Conservation (phyloP, 768 basidiomycete species). For the Solioccasus polychromus region DNA sequence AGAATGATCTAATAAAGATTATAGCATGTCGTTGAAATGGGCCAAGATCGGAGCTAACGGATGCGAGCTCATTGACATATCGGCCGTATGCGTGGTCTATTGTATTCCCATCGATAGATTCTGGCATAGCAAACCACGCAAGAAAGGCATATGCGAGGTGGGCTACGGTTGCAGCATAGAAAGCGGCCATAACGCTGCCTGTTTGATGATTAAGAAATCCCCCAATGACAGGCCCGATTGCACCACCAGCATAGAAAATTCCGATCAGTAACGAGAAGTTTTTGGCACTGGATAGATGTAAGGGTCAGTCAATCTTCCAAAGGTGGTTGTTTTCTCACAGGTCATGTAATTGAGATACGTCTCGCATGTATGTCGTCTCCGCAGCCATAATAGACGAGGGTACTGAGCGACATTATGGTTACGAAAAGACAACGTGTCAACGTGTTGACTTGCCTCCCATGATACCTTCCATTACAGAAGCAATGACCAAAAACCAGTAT, state of each 20-base stretch:
- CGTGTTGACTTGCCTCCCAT: background rate
- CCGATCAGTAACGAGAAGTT: constrained; percentile 2
- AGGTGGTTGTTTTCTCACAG: too few relatives aligned
- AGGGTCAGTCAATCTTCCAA: background rate
- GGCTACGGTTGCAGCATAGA: background rate
- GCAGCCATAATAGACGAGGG: background rate
- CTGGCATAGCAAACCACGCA: background rate
- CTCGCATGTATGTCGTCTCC: constrained; percentile 2
- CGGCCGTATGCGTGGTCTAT: too few relatives aligned
- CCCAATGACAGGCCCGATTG: background rate
- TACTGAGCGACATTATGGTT: background rate
- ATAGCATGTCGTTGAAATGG: background rate
- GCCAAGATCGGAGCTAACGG: background rate
- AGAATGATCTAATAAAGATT: background rate
- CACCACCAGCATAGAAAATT: background rate
- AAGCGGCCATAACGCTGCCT: background rate
- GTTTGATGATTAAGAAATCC: background rate
- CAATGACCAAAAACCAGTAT: background rate
- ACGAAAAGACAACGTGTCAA: background rate
- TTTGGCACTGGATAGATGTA: constrained; percentile 1
- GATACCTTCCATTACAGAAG: background rate
- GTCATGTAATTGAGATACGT: background rate
- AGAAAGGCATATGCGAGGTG: background rate
- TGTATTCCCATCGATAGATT: too few relatives aligned
- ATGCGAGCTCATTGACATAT: constrained; percentile 1